Conservation (phyloP, 2,329 filamentous ascomycete species). For the Dactylellina leptospora region DNA sequence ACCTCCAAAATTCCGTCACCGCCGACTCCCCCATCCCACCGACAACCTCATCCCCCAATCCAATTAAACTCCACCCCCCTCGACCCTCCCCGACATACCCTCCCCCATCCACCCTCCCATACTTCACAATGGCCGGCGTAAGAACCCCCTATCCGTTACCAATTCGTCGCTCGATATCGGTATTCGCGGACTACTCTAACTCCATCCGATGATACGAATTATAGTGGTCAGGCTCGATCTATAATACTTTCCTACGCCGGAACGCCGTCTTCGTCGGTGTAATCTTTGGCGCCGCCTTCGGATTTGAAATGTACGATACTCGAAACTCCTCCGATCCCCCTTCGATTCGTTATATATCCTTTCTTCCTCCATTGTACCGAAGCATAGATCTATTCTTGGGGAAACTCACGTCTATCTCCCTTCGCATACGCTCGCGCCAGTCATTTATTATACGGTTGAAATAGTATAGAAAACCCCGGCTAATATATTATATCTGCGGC, state of each 20-base stretch:
- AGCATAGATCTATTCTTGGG: too few species aligned
- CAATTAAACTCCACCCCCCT: too few species aligned
- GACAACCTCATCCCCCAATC: background rate
- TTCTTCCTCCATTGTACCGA: too few species aligned
- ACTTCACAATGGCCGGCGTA: conserved; percentile 33
- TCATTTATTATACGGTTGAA: too few species aligned
- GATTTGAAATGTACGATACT: conserved; percentile 83
- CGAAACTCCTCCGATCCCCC: conserved; percentile 17
- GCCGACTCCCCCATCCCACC: conserved; percentile 1
- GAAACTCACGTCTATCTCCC: too few species aligned
- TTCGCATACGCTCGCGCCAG: background rate
- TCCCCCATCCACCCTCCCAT: background rate
- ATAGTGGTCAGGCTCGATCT: conserved; percentile 56
- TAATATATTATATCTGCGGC: background rate
- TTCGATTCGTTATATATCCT: background rate
- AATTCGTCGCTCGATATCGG: background rate
- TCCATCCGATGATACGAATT: background rate
- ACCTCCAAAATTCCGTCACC: conserved; percentile 17
- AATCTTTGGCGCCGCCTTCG: conserved; percentile 88
- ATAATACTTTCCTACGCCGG: conserved; percentile 81
- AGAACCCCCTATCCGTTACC: background rate
- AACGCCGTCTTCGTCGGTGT: conserved; percentile 87
- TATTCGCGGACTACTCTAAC: background rate
- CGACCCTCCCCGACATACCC: background rate
- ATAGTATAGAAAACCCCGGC: background rate